Conservation (phyloP, 176 grass and related monocot genomes). For the Cenchrus fungigraminus region DNA sequence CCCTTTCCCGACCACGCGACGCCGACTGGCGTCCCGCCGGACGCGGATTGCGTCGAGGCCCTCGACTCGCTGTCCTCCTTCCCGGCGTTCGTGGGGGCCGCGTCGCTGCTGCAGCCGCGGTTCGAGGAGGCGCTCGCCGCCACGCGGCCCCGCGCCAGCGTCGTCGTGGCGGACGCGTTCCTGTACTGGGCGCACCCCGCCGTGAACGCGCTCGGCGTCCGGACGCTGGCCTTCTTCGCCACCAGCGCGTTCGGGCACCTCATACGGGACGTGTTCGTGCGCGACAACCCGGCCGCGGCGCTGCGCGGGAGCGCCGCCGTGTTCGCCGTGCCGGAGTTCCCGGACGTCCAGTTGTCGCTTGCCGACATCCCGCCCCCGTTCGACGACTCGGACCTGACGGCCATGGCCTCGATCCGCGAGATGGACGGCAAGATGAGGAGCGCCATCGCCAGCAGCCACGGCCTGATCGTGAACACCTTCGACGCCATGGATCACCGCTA, state of each 20-base stretch:
- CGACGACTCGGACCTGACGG: not conserved
- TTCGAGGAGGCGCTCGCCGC: constrained; percentile 45
- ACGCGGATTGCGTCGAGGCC: constrained; percentile 16
- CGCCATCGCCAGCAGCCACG: constrained; percentile 14
- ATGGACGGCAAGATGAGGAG: not conserved
- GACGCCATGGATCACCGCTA: constrained; percentile 17
- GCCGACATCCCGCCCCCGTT: not conserved
- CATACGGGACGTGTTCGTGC: not conserved
- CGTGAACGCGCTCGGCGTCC: not conserved
- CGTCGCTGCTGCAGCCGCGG: constrained; percentile 24
- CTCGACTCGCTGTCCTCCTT: not conserved
- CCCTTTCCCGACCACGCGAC: not conserved
- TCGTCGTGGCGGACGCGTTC: constrained; percentile 32
- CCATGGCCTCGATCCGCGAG: not conserved
- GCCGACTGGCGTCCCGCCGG: not conserved
- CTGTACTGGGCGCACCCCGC: constrained; percentile 33
- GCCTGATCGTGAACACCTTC: constrained; percentile 48
- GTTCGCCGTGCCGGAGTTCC: constrained; percentile 44
- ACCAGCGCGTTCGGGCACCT: not conserved
- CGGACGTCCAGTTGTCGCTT: constrained; percentile 15
- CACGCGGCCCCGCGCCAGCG: not conserved
- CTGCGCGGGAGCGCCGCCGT: not conserved
- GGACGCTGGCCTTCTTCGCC: constrained; percentile 13
- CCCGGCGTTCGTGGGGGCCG: constrained; percentile 22
- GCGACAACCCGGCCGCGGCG: not conserved